Percentiles rank a stretch among this genome's conserved stretches.
phyloP scores from a whole-genome alignment of 2,329 filamentous ascomycete genomes.

The Botrytis aclada region DNA sequence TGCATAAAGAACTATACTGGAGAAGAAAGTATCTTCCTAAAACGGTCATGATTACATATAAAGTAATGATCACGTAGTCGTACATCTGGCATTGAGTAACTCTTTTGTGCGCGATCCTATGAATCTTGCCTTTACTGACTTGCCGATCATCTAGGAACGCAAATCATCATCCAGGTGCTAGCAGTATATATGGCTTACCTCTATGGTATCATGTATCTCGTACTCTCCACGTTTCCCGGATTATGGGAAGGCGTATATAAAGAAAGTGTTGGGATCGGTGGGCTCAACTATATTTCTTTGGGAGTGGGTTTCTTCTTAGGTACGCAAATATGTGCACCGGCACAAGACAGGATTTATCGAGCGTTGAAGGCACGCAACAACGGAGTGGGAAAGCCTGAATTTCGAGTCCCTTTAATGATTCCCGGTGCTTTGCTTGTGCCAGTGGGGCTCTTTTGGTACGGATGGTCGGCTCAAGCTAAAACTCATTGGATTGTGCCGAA shows the following conservation, averaged over 20 bases:
- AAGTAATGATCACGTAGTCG: neutral
- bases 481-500: conserved; percentile 57
- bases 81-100: neutral
- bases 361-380: conserved; percentile 31
- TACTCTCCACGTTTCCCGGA: conserved; percentile 57
- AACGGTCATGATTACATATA: neutral
- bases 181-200: conserved; percentile 51
- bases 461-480: conserved; percentile 52
- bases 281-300: conserved; percentile 51
- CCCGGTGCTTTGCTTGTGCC: conserved; percentile 54
- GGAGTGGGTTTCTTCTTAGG: conserved; percentile 45
- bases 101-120: neutral
- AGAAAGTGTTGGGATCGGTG: conserved; percentile 55
- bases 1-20: neutral
- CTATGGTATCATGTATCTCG: conserved; percentile 54
- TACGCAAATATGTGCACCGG: conserved; percentile 36
- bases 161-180: conserved; percentile 52
- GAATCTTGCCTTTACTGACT: neutral
- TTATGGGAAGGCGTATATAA: conserved; percentile 56
- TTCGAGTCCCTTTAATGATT: conserved; percentile 59
- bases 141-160: conserved; percentile 40
- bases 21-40: neutral
- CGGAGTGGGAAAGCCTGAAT: conserved; percentile 50
- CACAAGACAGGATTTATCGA: conserved; percentile 36
- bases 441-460: conserved; percentile 55